These are phyloP conservation scores for Geum urbanum DNA, from an alignment of 306 rosid genomes.

Conservation along the genomic window DNA sequence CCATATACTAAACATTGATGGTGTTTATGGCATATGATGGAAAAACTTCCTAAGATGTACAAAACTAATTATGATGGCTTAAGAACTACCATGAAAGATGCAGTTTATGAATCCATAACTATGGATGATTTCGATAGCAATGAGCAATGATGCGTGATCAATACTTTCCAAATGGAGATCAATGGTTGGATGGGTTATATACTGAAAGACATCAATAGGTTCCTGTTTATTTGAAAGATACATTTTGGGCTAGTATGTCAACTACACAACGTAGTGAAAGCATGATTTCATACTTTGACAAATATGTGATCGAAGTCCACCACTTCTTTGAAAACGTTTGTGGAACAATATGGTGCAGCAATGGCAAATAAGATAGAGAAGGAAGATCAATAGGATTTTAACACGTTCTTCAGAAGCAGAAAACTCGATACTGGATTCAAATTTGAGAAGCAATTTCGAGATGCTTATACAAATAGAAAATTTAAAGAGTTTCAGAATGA, in stretches of 20 bases:
- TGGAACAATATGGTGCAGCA: background rate
- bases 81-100: background rate
- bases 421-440: background rate
- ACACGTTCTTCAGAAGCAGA: background rate
- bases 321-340: background rate
- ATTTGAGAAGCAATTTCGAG: background rate
- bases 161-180: background rate
- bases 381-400: background rate
- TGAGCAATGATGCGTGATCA: background rate
- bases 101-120: background rate
- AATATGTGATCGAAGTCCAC: background rate
- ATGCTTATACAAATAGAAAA: background rate
- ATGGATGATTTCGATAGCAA: background rate
- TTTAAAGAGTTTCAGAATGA: background rate
- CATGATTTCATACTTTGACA: slow-evolving; percentile 3
- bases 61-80: background rate
- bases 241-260: slow-evolving; percentile 21
- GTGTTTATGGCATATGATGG: no score
- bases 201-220: background rate
- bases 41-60: no score
- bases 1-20: no score
- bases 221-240: background rate
- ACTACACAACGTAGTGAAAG: slow-evolving; percentile 14
- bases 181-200: background rate
- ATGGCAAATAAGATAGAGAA: background rate